Evolutionary conservation across 2,329 filamentous ascomycete genomes (phyloP).

Genomic region (Fusarium papillatum): DNA sequence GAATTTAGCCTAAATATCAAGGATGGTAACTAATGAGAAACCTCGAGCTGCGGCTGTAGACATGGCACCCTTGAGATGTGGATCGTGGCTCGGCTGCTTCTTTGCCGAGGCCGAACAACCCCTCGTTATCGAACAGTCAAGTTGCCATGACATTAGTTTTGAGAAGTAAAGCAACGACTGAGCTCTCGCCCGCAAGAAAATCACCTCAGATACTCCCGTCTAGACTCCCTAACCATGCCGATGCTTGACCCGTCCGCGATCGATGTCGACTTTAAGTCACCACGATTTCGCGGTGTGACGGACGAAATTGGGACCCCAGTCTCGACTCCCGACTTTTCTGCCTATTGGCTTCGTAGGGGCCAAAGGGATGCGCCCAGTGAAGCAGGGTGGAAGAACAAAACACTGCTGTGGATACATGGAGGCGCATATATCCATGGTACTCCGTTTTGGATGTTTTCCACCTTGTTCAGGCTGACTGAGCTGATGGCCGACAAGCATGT

Average conservation of each 20-base stretch:
- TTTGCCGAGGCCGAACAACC: not conserved
- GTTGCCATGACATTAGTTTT: not conserved
- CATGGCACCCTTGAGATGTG: not conserved
- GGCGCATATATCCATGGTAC: constrained; percentile 5
- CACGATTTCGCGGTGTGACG: not conserved
- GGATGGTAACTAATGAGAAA: not conserved
- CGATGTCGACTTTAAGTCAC: not conserved
- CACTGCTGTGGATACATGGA: constrained; percentile 11
- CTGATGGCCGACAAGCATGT: constrained; percentile 2
- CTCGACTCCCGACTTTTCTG: not conserved
- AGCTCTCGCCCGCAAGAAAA: not conserved
- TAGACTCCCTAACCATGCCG: not conserved
- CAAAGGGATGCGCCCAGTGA: not conserved
- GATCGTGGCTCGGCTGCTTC: not conserved
- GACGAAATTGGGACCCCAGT: not conserved
- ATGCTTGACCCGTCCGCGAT: not conserved
- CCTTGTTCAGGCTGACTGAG: constrained; percentile 9
- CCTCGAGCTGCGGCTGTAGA: not conserved
- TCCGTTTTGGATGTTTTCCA: constrained; percentile 16
- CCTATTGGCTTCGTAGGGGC: not conserved
- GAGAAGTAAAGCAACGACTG: not conserved
- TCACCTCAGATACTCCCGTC: not conserved
- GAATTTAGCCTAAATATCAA: not conserved
- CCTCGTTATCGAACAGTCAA: not conserved
- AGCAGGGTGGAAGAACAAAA: not conserved